Evolutionary conservation across 2,329 filamentous ascomycete species (phyloP), one percentile per base, ranked within the genome.

Genomic region (Huntiella omanensis): DNA sequence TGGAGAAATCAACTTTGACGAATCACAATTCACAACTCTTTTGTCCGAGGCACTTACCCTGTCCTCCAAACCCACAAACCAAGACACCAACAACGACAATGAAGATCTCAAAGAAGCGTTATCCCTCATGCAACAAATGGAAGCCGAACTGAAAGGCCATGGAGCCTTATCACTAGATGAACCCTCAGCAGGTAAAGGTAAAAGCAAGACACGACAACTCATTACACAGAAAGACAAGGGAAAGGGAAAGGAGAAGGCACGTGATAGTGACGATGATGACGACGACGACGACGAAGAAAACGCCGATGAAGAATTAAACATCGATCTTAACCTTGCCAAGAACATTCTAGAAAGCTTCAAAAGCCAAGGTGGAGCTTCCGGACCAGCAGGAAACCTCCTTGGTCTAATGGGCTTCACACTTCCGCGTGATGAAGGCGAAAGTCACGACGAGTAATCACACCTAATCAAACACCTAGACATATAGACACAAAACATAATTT

Each of bases 281-380:
- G 59, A 65, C 5, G 61, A 69, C 22, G 65, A 68, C 17, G 64
- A 73, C 35, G 67, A 69, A 2, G 68, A 71, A 6, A 66, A 65
- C 7, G 62, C 60, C 2, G 63, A 74, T 7, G 69, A 73, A 0
- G 76, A 80, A 45, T 71, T 91, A 4, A 70, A 86, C 52, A 75
- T 91, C 22, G 83, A 96, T 57, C 82, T 86, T 54, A 88, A 91
- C 51, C 67, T 98, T 17, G 86, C 83, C 13, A 85, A 82, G 59
- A 96, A 96, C 56, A 67, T 98, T 46, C 67, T 98, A 1, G 85
- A 95, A 59, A 88, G 84, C 55, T 87, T 98, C 62, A 92, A 93
- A 57, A 80, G 83, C 12, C 88, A 96, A 59, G 84, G 69, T 13
- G 91, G 91, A 10, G 74, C 81, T 66, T 70, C 84, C 32, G 91